A percentile compares a stretch with the other conserved stretches of the same genome.
phyloP scores from a whole-genome alignment of 2,329 filamentous ascomycete genomes.

The Scolecobasidium constrictum region DNA sequence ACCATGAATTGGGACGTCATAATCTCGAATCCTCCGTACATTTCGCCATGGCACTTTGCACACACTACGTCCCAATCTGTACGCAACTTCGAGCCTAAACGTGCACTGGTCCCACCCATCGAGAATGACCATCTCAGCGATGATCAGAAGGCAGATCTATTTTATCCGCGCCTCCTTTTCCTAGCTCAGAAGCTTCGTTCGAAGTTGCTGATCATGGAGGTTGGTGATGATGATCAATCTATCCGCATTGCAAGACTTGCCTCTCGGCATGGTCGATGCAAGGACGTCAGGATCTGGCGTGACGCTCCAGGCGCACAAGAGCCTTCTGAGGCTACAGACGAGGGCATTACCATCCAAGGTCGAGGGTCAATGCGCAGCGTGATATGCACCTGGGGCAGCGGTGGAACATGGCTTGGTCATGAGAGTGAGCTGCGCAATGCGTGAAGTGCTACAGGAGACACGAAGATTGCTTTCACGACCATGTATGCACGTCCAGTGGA shows the following conservation, averaged over 20 bases:
- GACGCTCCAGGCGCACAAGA: conserved; percentile 41
- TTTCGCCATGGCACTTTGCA: conserved; percentile 55
- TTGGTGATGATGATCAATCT: conserved; percentile 61
- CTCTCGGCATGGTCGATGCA: conserved; percentile 20
- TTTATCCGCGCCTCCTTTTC: conserved; percentile 56
- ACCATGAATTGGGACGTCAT: conserved; percentile 48
- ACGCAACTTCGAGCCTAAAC: conserved; percentile 65
- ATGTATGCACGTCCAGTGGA: too few species aligned
- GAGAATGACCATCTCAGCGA: conserved; percentile 15
- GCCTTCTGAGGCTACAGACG: background rate
- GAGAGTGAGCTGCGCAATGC: too few species aligned
- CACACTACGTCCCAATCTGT: conserved; percentile 60
- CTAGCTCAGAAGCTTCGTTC: conserved; percentile 41
- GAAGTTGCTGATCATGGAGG: conserved; percentile 54
- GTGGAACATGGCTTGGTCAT: too few species aligned
- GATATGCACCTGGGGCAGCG: too few species aligned
- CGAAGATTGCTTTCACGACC: too few species aligned
- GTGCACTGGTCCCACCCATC: conserved; percentile 60
- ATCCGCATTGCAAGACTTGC: conserved; percentile 47
- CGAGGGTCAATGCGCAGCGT: background rate
- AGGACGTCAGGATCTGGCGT: conserved; percentile 56
- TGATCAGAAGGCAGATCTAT: conserved; percentile 38
- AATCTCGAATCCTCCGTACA: conserved; percentile 85
- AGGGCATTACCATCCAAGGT: background rate
- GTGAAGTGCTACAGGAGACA: too few species aligned